Evolutionary conservation across 768 basidiomycete species (phyloP), one percentile per base, ranked within the genome.

Genomic region (Ramaria sp.): DNA sequence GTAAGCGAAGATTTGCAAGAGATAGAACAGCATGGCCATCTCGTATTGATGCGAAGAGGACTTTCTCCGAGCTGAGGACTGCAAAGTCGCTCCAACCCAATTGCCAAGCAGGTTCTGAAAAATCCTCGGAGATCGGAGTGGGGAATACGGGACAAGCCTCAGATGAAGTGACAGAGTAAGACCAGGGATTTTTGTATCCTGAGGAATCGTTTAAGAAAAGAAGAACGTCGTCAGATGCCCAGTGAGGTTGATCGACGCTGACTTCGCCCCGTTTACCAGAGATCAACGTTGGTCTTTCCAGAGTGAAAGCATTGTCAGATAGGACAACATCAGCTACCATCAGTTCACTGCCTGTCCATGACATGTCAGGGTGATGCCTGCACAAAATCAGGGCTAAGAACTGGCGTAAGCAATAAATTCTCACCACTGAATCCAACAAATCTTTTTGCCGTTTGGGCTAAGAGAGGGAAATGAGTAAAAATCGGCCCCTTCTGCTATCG

Each of bases 131-230:
- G 20, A 81, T 60, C 0, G 79, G 69, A 28, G 62, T 48, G 2
- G 69, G 58, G 36, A 83, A 72, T 15, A 77, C 61, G 0, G 78
- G 63, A 0, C 63, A 47, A 4, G 70, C 59, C 9, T 66, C 64
- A 15, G 67, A 66, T 4, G 68, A 61, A 2, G 59, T 24, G 24
- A 73, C 58, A 39, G 70, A 67, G 64, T 76, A 82, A 22, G 61
- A 71, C 74, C 78, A 87, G 0, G 88, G 82, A 61, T 88, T 85
- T 55, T 77, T 73, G 62, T 74, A 89, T 0, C 83, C 84, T 15
- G 78, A 77, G 52, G 71, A 69, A 59, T 90, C 87, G 30, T 72
- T 41, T 5, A 41, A n/a, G 16, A 41, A 41, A n/a, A 41, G n/a
- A 2, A 41, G 20, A 22, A 22, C 20, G 20, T 41, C 72, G 59